Conservation (phyloP, 192 early-diverging fungal genomes). For the Oehlia diaphana region DNA sequence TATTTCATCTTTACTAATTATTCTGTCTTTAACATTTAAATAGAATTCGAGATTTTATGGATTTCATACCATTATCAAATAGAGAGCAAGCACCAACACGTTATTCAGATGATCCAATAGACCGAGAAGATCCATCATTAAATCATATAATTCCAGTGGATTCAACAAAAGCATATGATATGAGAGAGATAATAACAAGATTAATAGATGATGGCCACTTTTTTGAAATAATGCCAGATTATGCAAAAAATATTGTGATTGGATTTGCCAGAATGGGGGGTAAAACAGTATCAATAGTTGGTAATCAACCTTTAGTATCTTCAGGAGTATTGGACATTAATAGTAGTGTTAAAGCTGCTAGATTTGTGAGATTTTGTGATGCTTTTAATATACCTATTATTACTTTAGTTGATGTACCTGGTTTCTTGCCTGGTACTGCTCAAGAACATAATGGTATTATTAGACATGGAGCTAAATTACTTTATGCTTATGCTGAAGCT, state of each 20-base stretch:
- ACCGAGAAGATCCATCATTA: slow-evolving; percentile 74
- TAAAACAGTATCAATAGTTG: slow-evolving; percentile 83
- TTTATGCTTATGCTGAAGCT: slow-evolving; percentile 96
- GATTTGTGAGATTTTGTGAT: slow-evolving; percentile 96
- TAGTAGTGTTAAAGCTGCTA: slow-evolving; percentile 90
- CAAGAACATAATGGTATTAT: slow-evolving; percentile 98
- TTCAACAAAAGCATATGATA: slow-evolving; percentile 92
- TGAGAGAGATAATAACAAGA: slow-evolving; percentile 82
- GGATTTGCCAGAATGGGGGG: slow-evolving; percentile 88
- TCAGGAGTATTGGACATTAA: slow-evolving; percentile 96
- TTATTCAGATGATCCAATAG: slow-evolving; percentile 61
- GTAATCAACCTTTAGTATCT: slow-evolving; percentile 94
- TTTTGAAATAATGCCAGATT: slow-evolving; percentile 91
- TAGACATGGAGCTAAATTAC: slow-evolving; percentile 91
- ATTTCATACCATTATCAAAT: slow-evolving; percentile 88
- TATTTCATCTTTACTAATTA: slow-evolving; percentile 7
- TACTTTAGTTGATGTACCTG: slow-evolving; percentile 95
- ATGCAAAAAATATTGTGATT: slow-evolving; percentile 90
- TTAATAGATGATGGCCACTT: slow-evolving; percentile 83
- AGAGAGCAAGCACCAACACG: slow-evolving; percentile 63
- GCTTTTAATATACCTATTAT: slow-evolving; percentile 94
- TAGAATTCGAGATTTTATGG: slow-evolving; percentile 78
- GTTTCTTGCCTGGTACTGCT: slow-evolving; percentile 90
- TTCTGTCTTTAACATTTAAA: slow-evolving; percentile 12
- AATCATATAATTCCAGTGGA: slow-evolving; percentile 89